These are phyloP conservation scores for Colletotrichum echinochloae DNA, from an alignment of 2,329 filamentous ascomycete species.

Conservation along the genomic window DNA sequence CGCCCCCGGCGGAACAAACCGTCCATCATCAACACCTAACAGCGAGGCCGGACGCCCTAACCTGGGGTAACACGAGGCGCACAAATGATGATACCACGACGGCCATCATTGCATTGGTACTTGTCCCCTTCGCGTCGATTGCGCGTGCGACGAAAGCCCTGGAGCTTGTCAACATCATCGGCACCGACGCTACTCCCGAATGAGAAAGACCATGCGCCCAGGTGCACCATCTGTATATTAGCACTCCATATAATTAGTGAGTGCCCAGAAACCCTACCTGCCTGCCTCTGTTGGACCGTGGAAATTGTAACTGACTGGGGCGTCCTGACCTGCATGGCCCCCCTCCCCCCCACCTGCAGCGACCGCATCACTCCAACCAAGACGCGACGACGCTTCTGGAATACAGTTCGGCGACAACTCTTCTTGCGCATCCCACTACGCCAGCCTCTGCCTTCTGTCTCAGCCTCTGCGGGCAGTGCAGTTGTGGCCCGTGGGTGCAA, in stretches of 20 bases:
- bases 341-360: not conserved
- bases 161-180: not conserved
- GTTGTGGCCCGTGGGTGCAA: no score
- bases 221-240: not conserved
- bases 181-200: not conserved
- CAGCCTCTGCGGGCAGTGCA: not conserved
- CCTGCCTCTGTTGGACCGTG: conserved; percentile 13
- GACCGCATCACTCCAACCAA: conserved; percentile 7
- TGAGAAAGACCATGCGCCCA: not conserved
- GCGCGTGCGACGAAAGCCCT: not conserved
- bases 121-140: not conserved
- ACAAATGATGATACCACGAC: not conserved
- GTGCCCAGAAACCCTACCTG: no score
- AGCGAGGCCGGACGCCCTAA: not conserved
- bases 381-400: conserved; percentile 33
- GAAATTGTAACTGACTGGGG: conserved; percentile 17
- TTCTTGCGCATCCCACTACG: not conserved
- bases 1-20: not conserved
- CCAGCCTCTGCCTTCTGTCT: conserved; percentile 12
- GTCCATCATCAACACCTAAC: not conserved
- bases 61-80: not conserved
- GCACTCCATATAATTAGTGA: no score
- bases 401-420: conserved; percentile 30
- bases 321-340: not conserved
- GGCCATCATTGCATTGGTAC: not conserved